Base-by-base conservation (phyloP, 345 rosid genomes). In the Angophora floribunda region DNA sequence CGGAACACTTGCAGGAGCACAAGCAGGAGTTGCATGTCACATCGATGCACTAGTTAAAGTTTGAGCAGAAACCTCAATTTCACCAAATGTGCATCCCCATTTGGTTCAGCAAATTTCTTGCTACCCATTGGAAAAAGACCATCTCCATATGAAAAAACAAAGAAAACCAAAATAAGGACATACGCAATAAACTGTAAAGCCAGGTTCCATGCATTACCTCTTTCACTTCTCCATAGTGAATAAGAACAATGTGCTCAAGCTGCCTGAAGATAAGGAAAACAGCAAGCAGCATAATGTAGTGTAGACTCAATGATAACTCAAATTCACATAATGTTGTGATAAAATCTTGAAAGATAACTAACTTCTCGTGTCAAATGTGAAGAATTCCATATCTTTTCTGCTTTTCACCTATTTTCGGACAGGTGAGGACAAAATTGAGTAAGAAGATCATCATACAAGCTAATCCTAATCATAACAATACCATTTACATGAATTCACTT, bases 141-240 rank as follows among this genome's bases (percentile, higher is more conserved):
- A 67, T 32, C 79, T 67, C 79, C 45, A 67, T 67, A 2, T 14
- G 14, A 51, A 51, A 85, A 36, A 51, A 52, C 57, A 15, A 57
- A 53, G 85, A 41, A 51, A 86, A 86, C 86, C 45, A 70, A 26
- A 88, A 45, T 82, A 67, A 45, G 75, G 19, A 87, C 16, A 44
- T 26, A 51, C 19, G 16, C 50, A 6, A 44, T 51, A 21, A 53
- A 36, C 51, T 86, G 44, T 21, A 67, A 87, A 70, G 78, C 80
- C 86, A 32, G 53, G n/a, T 16, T 51, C 45, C 9, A n/a, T 4
- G 85, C 79, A n/a, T 51, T 95, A 95, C 99, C 98, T 93, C 95
- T 85, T 94, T 95, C 88, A 96, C 96, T 93, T 96, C 96, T 92
- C 96, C 92, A 93, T 95, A 92, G 91, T 95, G 96, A 52, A 95